Percentiles rank a stretch among this genome's conserved stretches.
Evolutionary conservation across 495 filamentous ascomycete species (phyloP).

Genomic region (Podospora pseudoanserina): DNA sequence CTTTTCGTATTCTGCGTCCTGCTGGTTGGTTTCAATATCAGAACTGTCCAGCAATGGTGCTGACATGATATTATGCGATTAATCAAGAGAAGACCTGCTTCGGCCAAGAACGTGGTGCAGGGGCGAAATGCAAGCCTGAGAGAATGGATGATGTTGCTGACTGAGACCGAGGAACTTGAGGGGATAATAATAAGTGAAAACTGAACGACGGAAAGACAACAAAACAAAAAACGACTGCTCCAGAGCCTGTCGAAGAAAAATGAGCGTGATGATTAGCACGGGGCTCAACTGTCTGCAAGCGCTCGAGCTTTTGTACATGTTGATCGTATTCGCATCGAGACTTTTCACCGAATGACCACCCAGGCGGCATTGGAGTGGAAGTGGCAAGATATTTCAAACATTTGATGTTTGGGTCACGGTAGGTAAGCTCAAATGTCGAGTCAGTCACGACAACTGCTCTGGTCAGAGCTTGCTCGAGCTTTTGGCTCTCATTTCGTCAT

Average conservation of each 20-base stretch:
- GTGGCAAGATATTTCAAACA: not conserved
- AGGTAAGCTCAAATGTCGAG: not conserved
- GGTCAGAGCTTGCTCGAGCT: too few species aligned
- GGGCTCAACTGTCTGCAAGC: not conserved
- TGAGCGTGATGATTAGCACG: not conserved
- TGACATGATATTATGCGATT: conserved; percentile 12
- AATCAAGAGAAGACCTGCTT: not conserved
- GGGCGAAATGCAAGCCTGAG: not conserved
- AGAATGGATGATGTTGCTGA: not conserved
- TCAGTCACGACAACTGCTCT: not conserved
- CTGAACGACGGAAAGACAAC: not conserved
- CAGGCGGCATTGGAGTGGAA: not conserved
- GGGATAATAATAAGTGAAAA: not conserved
- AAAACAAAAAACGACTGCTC: not conserved
- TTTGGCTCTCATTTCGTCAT: too few species aligned
- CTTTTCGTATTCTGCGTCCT: conserved; percentile 1
- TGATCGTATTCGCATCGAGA: not conserved
- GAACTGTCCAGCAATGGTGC: conserved; percentile 6
- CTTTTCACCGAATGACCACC: not conserved
- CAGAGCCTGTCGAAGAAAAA: not conserved
- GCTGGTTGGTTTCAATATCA: not conserved
- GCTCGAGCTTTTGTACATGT: not conserved
- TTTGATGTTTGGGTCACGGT: not conserved
- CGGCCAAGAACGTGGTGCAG: not conserved
- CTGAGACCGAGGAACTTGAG: not conserved